Base-by-base conservation (phyloP, 345 rosid species). In the Citrus maxima region DNA sequence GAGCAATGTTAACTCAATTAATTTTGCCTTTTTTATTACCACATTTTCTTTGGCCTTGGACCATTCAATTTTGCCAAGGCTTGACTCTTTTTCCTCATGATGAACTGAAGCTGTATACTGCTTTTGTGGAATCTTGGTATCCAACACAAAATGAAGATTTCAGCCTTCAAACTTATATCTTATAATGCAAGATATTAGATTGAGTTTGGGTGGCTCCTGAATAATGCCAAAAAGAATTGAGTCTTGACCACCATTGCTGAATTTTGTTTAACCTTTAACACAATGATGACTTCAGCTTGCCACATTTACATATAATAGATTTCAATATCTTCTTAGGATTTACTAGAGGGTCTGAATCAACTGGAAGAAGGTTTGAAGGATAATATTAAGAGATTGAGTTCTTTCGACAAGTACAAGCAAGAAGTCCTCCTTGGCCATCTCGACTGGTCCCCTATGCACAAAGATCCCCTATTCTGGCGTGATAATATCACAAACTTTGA, bases 391-490 rank as follows among this genome's bases (percentile, higher is more conserved):
- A 91, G 88, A 80, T 81, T 94, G 87, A 95, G 98, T 87, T 95
- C 99, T 76, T 95, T 91, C 69, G 97, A 94, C 70, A 95, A 93
- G 79, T 95, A 95, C 78, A 95, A 92, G 88, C 98, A 95, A 82
- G 99, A 94, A 88, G 95, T 92, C 79, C 97, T 93, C 72, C 98
- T 92, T 30, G 98, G 97, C 55, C 97, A 92, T 75, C 97, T 95
- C 70, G 99, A 95, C 81, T 95, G 99, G 99, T 92, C 95, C 81
- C 95, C 99, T 55, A 89, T 95, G 97, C 99, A 95, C 88, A 95
- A 95, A 82, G 97, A 95, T 78, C 89, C 93, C 64, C 65, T 83
- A 28, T 95, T 95, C 86, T 95, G 99, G 99, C 97, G 98, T 59
- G 99, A 95, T 74, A 95, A 92, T 74, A 86, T 95, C 66, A 86